Evolutionary conservation across 1,139 yeast species (phyloP).

Genomic region (Meyerozyma smithsonii): DNA sequence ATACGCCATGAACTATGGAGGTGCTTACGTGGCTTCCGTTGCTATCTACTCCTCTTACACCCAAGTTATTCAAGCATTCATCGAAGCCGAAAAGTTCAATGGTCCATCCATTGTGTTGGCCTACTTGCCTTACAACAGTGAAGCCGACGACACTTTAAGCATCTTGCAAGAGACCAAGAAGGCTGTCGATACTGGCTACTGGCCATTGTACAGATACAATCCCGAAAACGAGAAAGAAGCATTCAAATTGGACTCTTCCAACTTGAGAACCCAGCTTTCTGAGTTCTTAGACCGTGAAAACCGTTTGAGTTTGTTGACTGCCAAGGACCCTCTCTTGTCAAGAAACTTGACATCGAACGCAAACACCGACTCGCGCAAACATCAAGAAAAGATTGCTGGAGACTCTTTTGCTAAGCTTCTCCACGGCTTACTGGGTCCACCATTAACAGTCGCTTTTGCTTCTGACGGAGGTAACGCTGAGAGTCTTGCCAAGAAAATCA

Average conservation of each 20-base stretch:
- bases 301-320: slow-evolving; percentile 70
- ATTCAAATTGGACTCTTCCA: slow-evolving; percentile 81
- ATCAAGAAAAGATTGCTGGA: slow-evolving; percentile 67
- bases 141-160: slow-evolving; percentile 64
- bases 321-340: slow-evolving; percentile 69
- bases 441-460: slow-evolving; percentile 83
- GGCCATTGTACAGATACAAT: slow-evolving; percentile 90
- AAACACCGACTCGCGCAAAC: slow-evolving; percentile 49
- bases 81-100: slow-evolving; percentile 81
- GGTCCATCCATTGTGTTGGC: slow-evolving; percentile 94
- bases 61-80: slow-evolving; percentile 81
- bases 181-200: slow-evolving; percentile 89
- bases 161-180: slow-evolving; percentile 81
- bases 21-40: slow-evolving; percentile 88
- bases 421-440: slow-evolving; percentile 91
- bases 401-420: slow-evolving; percentile 72
- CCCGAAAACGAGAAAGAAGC: slow-evolving; percentile 49
- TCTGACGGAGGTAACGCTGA: slow-evolving; percentile 96
- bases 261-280: slow-evolving; percentile 69
- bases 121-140: slow-evolving; percentile 72
- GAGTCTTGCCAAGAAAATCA: slow-evolving; percentile 72
- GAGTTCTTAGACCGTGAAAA: slow-evolving; percentile 87
- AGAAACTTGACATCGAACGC: slow-evolving; percentile 68
- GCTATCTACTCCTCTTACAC: slow-evolving; percentile 93
- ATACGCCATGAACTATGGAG: slow-evolving; percentile 92